Base-by-base conservation (phyloP, 2,329 filamentous ascomycete species). In the Pseudocercospora vitis region DNA sequence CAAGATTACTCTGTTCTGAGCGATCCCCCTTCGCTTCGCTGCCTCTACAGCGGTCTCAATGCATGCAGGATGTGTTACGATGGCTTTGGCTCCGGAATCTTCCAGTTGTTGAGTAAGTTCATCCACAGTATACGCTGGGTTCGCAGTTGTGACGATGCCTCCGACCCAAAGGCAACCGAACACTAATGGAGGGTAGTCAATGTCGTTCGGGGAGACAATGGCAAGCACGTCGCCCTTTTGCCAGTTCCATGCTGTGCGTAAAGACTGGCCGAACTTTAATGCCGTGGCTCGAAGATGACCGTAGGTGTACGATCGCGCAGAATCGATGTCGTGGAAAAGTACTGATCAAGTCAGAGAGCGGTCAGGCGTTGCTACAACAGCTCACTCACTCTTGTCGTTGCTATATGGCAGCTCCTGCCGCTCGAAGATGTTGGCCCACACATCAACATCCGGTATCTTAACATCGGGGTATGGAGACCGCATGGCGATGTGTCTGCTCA, bases 41-140 rank as follows among this genome's bases (percentile, higher is more conserved):
- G 91, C 91, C 51, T 83, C 79, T 28, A 75, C 74, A 1, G 86
- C 89, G 11, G 78, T 78, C 7, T 81, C 72, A 1, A 96, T 76
- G 52, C 86, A 80, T 0, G 83, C 73, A 18, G 80, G 69, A 65
- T 95, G 88, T 0, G 91, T 96, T 19, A 86, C 80, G 9, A 96
- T 70, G 1, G 79, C 88, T 65, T 84, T 87, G 19, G 89, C 88
- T 1, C 82, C 80, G 0, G 86, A 86, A 70, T 94, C 87, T 63
- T 83, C 83, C 55, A 96, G 79, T 74, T 96, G 91, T 65, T 88
- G 89, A 2, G 86, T 84, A 31, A 96, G 79, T 72, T 96, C 91
- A 11, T 89, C 83, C 11, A 81, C 81, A 0, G 88, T 95, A 73
- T 95, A 96, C 3, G 85, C 83, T 19, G 91, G 91, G 67, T 96